These are phyloP conservation scores for Balakata baccata DNA, from an alignment of 345 rosid species.

Conservation along the genomic window DNA sequence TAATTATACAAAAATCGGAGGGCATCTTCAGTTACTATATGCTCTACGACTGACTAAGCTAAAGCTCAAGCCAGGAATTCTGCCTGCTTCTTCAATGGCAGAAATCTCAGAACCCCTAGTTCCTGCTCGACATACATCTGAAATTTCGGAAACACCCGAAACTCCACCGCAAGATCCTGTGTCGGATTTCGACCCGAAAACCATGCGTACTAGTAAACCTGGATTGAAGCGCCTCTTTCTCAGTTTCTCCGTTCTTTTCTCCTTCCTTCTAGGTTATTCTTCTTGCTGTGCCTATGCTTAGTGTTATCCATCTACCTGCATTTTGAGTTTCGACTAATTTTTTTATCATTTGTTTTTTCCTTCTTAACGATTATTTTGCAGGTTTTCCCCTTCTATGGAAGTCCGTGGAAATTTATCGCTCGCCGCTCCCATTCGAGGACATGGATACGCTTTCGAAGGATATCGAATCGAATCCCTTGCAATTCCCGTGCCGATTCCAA, in stretches of 20 bases:
- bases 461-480: conserved; percentile 41
- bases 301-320: not conserved
- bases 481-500: conserved; percentile 64
- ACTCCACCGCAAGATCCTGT: not conserved
- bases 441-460: conserved; percentile 55
- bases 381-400: conserved; percentile 80
- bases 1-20: not conserved
- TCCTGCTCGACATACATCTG: not conserved
- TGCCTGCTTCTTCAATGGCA: conserved; percentile 1
- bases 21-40: not conserved
- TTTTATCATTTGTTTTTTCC: not conserved
- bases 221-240: conserved; percentile 77
- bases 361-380: conserved; percentile 15
- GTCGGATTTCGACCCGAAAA: conserved; percentile 23
- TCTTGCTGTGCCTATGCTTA: not conserved
- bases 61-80: not conserved
- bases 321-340: not conserved
- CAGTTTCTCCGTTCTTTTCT: conserved; percentile 58
- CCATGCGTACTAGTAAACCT: conserved; percentile 65
- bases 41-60: not conserved
- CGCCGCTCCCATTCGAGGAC: conserved; percentile 76
- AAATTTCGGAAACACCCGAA: not conserved
- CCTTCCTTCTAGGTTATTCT: conserved; percentile 60
- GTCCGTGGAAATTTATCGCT: conserved; percentile 87
- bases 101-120: conserved; percentile 12